Percentiles rank a stretch among this genome's conserved stretches.
Evolutionary conservation across 805 yeast species (phyloP).

Genomic region (Clavispora phyllophila): DNA sequence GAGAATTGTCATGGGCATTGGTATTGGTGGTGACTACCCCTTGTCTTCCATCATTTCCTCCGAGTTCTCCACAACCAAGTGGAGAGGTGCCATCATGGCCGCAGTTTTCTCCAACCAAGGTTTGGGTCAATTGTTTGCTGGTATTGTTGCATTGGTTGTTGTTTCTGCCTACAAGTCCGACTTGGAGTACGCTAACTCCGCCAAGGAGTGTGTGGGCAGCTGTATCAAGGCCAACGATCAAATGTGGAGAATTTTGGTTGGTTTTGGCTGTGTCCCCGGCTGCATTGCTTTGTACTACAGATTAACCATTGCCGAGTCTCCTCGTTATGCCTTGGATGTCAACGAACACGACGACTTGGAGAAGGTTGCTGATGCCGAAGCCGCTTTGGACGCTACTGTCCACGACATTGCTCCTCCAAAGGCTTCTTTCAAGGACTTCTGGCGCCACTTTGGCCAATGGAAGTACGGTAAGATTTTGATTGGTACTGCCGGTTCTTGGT

Average conservation of each 20-base stretch:
- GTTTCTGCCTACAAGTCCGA: constrained; percentile 72
- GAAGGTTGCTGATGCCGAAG: constrained; percentile 49
- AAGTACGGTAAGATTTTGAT: constrained; percentile 75
- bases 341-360: constrained; percentile 51
- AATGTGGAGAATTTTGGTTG: constrained; percentile 91
- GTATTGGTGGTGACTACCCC: constrained; percentile 97
- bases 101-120: constrained; percentile 97
- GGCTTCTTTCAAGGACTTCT: constrained; percentile 75
- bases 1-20: constrained; percentile 89
- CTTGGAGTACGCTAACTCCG: constrained; percentile 47
- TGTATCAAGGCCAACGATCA: constrained; percentile 82
- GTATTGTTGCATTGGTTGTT: constrained; percentile 72
- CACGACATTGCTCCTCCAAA: constrained; percentile 57
- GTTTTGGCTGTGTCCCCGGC: constrained; percentile 91
- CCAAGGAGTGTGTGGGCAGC: constrained; percentile 55
- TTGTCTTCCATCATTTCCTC: constrained; percentile 89
- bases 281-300: constrained; percentile 79
- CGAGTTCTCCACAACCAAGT: constrained; percentile 87
- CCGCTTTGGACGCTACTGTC: constrained; percentile 33
- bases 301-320: constrained; percentile 92
- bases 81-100: constrained; percentile 98
- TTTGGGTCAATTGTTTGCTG: constrained; percentile 88
- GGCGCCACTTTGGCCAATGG: constrained; percentile 76
- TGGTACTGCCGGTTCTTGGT: constrained; percentile 93
- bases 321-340: constrained; percentile 83